A percentile compares a stretch with the other conserved stretches of the same genome.
Conservation (phyloP, 371 early-diverging fungal species). For the Apophysomyces elegans region DNA sequence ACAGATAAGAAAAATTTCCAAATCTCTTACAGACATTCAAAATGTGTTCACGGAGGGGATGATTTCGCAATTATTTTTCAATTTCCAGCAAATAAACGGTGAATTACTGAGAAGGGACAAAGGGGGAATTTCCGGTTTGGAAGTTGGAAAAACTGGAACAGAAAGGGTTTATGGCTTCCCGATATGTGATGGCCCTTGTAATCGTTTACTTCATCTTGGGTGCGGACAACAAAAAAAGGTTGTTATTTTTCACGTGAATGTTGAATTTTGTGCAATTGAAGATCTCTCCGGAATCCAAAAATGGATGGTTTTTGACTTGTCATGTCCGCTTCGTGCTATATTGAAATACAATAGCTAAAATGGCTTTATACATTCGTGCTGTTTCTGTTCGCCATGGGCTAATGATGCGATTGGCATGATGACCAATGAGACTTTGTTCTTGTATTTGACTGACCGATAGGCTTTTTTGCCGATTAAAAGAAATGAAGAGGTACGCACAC, state of each 20-base stretch:
- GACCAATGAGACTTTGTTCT: no score
- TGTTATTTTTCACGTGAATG: constrained; percentile 3
- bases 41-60: no score
- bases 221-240: neutral
- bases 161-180: no score
- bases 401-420: no score
- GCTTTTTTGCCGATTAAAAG: neutral
- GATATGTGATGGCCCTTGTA: neutral
- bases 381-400: neutral
- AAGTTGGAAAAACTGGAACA: no score
- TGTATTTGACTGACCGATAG: no score
- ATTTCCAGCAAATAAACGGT: no score
- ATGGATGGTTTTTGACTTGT: constrained; percentile 2
- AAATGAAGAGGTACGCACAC: neutral
- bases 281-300: constrained; percentile 4
- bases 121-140: no score
- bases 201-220: neutral
- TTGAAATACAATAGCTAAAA: neutral
- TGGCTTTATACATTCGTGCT: neutral
- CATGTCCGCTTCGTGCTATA: neutral
- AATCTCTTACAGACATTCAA: no score
- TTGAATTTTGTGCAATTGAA: neutral
- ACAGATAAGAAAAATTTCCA: no score
- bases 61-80: no score
- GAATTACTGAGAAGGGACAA: no score